Percentiles rank a stretch among this genome's conserved stretches.
Evolutionary conservation across 2,329 filamentous ascomycete genomes (phyloP).

Genomic region (Alternaria alternata): DNA sequence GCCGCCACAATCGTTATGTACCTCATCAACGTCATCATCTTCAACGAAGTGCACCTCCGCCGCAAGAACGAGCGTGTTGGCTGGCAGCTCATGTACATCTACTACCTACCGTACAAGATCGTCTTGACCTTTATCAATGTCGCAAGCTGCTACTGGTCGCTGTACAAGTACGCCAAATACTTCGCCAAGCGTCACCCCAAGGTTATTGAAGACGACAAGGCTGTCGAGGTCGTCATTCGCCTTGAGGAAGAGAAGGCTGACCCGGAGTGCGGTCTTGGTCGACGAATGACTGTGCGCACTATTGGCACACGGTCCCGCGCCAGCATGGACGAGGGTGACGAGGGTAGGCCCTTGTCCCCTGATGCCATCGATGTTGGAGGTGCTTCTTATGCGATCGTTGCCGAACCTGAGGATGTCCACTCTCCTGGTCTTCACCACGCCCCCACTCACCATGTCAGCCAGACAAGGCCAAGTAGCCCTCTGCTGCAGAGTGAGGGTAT

Average conservation of each 20-base stretch:
- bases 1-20: constrained; percentile 54
- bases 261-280: constrained; percentile 23
- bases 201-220: constrained; percentile 58
- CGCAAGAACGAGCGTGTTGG: constrained; percentile 55
- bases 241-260: constrained; percentile 30
- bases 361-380: background rate
- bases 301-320: constrained; percentile 7
- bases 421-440: background rate
- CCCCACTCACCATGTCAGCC: background rate
- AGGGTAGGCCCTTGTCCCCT: background rate
- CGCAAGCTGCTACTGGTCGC: constrained; percentile 44
- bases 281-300: constrained; percentile 34
- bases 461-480: constrained; percentile 3
- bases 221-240: constrained; percentile 40
- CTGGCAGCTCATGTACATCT: constrained; percentile 50
- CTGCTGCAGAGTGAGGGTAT: constrained; percentile 10
- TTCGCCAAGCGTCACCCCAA: constrained; percentile 59
- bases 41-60: constrained; percentile 60
- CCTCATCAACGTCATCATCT: constrained; percentile 55
- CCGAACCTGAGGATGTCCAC: background rate
- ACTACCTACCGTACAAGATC: constrained; percentile 57
- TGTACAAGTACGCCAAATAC: constrained; percentile 57
- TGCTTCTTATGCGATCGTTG: background rate
- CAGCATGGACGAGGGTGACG: constrained; percentile 1
- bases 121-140: constrained; percentile 57